These are phyloP conservation scores for Solanum paucissectum DNA, from an alignment of 257 asterid species.

Conservation along the genomic window DNA sequence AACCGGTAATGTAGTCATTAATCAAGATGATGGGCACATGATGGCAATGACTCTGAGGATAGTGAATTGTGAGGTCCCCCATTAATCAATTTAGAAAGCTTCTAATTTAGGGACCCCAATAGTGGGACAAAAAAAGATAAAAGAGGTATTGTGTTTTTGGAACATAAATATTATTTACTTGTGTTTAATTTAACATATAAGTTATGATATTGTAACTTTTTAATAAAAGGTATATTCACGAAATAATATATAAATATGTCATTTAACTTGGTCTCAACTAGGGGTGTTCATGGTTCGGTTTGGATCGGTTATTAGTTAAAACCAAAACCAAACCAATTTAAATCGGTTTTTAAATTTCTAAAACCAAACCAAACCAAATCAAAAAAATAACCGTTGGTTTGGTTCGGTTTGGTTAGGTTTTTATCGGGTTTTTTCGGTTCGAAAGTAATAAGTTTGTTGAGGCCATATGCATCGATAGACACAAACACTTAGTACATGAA, in stretches of 20 bases:
- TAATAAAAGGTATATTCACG: not conserved
- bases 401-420: too few species aligned
- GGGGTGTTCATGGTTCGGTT: too few species aligned
- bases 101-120: not conserved
- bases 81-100: not conserved
- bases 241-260: not conserved
- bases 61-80: not conserved
- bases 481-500: too few species aligned
- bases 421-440: too few species aligned
- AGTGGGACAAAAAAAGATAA: not conserved
- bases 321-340: too few species aligned
- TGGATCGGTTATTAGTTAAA: too few species aligned
- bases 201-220: not conserved
- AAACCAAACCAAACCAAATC: too few species aligned
- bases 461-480: too few species aligned
- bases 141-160: not conserved
- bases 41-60: not conserved
- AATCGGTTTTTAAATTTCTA: too few species aligned
- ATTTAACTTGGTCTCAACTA: not conserved
- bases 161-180: not conserved
- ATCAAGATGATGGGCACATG: not conserved
- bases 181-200: not conserved
- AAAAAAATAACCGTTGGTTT: too few species aligned
- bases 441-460: too few species aligned
- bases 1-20: not conserved